A percentile compares a stretch with the other conserved stretches of the same genome.
phyloP scores from a whole-genome alignment of 2,329 filamentous ascomycete species.

The Reticulascus tulasneorum region DNA sequence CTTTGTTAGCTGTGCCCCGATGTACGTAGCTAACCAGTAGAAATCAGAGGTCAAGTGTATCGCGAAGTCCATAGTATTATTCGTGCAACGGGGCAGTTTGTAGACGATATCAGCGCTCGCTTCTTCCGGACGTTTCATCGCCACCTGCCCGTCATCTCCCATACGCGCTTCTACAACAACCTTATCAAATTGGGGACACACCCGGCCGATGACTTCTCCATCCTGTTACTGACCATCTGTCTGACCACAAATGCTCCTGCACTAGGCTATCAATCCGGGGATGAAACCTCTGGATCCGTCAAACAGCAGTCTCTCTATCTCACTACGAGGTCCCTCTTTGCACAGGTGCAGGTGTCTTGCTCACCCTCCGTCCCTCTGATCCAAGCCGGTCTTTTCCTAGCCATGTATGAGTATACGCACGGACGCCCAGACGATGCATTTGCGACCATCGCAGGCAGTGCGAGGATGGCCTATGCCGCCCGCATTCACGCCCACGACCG shows the following conservation, averaged over 20 bases:
- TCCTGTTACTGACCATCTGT: not conserved
- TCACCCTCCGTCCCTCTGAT: constrained; percentile 17
- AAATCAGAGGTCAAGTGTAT: not conserved
- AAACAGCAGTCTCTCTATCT: constrained; percentile 12
- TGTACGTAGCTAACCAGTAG: not conserved
- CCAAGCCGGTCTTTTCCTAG: constrained; percentile 16
- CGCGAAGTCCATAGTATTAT: not conserved
- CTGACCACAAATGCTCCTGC: not conserved
- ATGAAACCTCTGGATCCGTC: not conserved
- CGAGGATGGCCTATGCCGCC: constrained; percentile 21
- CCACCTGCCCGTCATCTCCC: constrained; percentile 23
- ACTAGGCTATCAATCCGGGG: not conserved
- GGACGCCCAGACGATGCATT: constrained; percentile 18
- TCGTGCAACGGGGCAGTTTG: constrained; percentile 3
- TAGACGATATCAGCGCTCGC: constrained; percentile 20
- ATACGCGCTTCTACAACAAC: constrained; percentile 19
- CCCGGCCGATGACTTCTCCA: constrained; percentile 2
- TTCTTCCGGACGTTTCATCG: constrained; percentile 25
- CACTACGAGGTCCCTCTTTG: not conserved
- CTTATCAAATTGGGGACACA: constrained; percentile 14
- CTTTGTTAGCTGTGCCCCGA: not conserved
- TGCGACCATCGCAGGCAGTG: constrained; percentile 18
- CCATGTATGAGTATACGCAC: constrained; percentile 23
- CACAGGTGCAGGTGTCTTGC: not conserved
- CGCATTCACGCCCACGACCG: constrained; percentile 10